phyloP scores from a whole-genome alignment of 208 protist genomes.

The Trypanosoma vivax region DNA sequence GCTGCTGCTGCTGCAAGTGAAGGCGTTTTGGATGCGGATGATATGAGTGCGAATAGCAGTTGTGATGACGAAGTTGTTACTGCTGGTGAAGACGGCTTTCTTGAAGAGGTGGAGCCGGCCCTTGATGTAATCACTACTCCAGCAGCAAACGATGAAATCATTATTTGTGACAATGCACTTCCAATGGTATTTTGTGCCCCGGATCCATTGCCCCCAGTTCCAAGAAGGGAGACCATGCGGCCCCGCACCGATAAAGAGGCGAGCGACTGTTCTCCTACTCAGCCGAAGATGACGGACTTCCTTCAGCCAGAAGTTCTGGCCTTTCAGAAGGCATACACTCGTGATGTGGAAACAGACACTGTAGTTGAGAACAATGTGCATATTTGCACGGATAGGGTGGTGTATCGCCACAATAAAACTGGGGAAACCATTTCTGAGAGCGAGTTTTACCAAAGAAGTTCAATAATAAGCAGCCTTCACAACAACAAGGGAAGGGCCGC shows the following conservation, averaged over 20 bases:
- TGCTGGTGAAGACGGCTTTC: conserved; percentile 13
- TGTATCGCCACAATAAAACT: conserved; percentile 39
- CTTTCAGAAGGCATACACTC: conserved; percentile 62
- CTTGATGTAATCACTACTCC: conserved; percentile 37
- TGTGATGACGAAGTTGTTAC: no score
- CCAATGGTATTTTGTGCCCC: conserved; percentile 53
- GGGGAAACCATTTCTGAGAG: conserved; percentile 59
- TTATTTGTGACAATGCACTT: conserved; percentile 69
- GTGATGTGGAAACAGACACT: conserved; percentile 54
- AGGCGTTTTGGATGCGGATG: conserved; percentile 23
- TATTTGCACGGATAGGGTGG: conserved; percentile 46
- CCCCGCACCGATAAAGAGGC: neutral
- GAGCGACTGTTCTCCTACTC: conserved; percentile 1
- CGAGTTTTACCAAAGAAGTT: conserved; percentile 40
- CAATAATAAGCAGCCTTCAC: conserved; percentile 10
- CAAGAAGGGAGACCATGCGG: conserved; percentile 11
- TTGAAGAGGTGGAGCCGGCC: conserved; percentile 19
- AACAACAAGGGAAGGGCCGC: neutral
- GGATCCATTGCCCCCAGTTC: neutral
- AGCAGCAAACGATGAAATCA: conserved; percentile 66
- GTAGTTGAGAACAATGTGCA: conserved; percentile 61
- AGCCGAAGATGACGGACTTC: conserved; percentile 45
- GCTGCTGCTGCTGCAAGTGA: conserved; percentile 1
- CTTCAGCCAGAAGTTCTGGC: conserved; percentile 51
- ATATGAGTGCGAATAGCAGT: no score